Conservation (phyloP, 169 alveolate genomes). For the Plasmodium coatneyi region DNA sequence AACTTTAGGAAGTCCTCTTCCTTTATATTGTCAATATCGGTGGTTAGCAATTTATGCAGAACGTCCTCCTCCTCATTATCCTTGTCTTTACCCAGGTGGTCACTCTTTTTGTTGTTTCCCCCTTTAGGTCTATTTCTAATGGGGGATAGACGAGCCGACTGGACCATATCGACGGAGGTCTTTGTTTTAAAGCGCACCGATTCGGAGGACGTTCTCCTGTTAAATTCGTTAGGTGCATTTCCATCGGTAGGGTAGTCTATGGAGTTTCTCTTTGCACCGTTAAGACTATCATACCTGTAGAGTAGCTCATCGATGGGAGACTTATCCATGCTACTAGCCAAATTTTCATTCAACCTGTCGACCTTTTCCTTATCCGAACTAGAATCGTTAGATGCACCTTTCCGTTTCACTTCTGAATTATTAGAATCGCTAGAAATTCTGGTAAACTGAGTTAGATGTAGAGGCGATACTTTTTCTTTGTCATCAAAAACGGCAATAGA, state of each 20-base stretch:
- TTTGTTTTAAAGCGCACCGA: constrained; percentile 16
- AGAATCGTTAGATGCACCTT: constrained; percentile 17
- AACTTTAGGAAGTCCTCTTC: constrained; percentile 12
- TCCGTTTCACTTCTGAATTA: constrained; percentile 18
- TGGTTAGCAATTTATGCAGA: background rate
- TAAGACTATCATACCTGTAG: constrained; percentile 15
- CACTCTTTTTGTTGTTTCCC: background rate
- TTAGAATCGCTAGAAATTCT: constrained; percentile 73
- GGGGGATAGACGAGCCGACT: constrained; percentile 54
- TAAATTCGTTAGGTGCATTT: background rate
- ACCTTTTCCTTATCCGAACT: background rate
- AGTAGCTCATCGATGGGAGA: constrained; percentile 59
- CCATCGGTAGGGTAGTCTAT: background rate
- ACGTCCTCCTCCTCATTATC: background rate
- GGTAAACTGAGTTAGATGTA: constrained; percentile 62
- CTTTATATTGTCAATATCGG: background rate
- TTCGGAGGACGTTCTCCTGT: constrained; percentile 22
- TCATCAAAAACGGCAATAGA: constrained; percentile 68
- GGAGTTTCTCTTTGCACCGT: background rate
- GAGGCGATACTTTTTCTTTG: constrained; percentile 50
- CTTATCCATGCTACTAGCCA: background rate
- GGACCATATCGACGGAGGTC: constrained; percentile 14
- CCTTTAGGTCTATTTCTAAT: background rate
- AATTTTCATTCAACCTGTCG: background rate
- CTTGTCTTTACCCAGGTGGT: background rate